phyloP scores from a whole-genome alignment of 257 asterid genomes.

The Thymus mandschuricus region DNA sequence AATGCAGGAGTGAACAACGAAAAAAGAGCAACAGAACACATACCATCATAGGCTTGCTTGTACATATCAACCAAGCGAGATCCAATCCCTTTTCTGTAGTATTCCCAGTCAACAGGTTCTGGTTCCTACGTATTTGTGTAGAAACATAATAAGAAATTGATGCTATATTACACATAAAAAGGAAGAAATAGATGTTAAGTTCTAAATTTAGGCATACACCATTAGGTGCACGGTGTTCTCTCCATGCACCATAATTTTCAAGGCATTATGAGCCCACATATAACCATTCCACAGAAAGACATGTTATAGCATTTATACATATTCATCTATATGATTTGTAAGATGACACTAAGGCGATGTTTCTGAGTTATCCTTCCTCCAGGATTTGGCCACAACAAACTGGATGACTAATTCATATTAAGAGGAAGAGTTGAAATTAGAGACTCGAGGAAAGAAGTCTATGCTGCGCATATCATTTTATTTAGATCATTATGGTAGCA shows the following conservation, averaged over 20 bases:
- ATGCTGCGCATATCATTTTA: background rate
- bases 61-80: constrained; percentile 92
- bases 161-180: background rate
- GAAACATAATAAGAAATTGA: constrained; percentile 8
- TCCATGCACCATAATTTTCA: background rate
- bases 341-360: background rate
- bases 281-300: background rate
- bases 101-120: constrained; percentile 94
- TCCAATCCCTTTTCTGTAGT: constrained; percentile 90
- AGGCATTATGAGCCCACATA: background rate
- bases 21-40: constrained; percentile 18
- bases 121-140: constrained; percentile 65
- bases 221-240: background rate
- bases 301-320: background rate
- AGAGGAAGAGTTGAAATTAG: background rate
- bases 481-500: background rate
- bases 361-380: background rate
- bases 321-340: background rate
- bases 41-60: constrained; percentile 93
- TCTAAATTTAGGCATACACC: background rate
- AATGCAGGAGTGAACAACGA: constrained; percentile 9
- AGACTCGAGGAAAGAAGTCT: background rate
- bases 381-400: background rate
- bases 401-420: background rate
- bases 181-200: background rate